A percentile compares a stretch with the other conserved stretches of the same genome.
phyloP scores from a whole-genome alignment of 2,329 filamentous ascomycete species.

The Emergomyces orientalis region DNA sequence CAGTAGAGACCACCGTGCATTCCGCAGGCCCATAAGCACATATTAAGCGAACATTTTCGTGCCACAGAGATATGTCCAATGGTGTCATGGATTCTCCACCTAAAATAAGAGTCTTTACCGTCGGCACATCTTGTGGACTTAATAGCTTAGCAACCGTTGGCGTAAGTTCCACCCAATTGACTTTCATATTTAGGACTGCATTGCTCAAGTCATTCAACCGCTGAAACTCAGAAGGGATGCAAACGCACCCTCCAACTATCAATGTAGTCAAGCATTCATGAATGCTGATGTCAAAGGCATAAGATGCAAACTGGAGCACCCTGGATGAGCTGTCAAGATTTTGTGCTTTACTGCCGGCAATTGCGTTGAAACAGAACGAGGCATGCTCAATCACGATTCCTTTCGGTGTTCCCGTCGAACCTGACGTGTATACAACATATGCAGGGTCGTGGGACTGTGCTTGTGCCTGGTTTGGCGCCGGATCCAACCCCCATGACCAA shows the following conservation, averaged over 20 bases:
- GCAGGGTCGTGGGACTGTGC: constrained; percentile 12
- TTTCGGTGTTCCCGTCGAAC: constrained; percentile 26
- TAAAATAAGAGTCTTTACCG: constrained; percentile 26
- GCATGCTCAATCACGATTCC: constrained; percentile 32
- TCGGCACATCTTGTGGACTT: constrained; percentile 27
- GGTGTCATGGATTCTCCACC: constrained; percentile 27
- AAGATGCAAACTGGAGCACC: constrained; percentile 36
- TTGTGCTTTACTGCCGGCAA: constrained; percentile 22
- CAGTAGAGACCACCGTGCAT: constrained; percentile 8
- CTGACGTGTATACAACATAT: constrained; percentile 30
- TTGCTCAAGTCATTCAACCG: constrained; percentile 31
- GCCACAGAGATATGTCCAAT: constrained; percentile 22
- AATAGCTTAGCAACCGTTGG: constrained; percentile 42
- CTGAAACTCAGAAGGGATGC: constrained; percentile 21
- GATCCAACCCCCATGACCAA: not conserved
- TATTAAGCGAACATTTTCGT: constrained; percentile 29
- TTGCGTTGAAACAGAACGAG: constrained; percentile 30
- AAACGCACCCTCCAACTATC: constrained; percentile 31
- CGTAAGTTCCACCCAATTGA: constrained; percentile 46
- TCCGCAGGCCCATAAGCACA: constrained; percentile 22
- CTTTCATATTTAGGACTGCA: constrained; percentile 2
- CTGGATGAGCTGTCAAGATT: constrained; percentile 19
- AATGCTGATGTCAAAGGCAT: constrained; percentile 40
- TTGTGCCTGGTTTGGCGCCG: not conserved
- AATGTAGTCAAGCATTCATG: constrained; percentile 30